Percentiles rank a stretch among this genome's conserved stretches.
Conservation (phyloP, 176 grass and related monocot genomes). For the Zea luxurians region DNA sequence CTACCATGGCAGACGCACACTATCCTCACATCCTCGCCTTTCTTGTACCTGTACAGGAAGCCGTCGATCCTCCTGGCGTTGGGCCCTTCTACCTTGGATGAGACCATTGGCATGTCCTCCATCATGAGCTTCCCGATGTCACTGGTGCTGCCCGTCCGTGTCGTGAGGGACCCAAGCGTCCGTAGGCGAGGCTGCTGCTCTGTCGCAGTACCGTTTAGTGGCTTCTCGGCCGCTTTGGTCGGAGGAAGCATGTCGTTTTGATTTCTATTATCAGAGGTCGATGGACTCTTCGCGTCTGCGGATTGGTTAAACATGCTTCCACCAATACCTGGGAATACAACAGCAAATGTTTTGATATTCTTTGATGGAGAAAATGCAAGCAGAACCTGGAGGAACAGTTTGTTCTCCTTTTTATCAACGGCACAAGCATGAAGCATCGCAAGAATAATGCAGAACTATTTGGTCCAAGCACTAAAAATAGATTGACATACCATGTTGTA, state of each 20-base stretch:
- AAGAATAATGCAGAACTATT: not conserved
- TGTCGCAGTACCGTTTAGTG: not conserved
- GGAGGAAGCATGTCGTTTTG: conserved; percentile 19
- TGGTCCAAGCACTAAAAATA: not conserved
- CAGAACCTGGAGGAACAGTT: conserved; percentile 18
- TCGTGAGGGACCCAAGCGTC: conserved; percentile 48
- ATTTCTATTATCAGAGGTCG: conserved; percentile 36
- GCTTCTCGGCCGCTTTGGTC: conserved; percentile 5
- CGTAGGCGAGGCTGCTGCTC: conserved; percentile 36
- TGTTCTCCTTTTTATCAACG: not conserved
- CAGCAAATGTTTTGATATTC: conserved; percentile 5
- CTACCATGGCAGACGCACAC: conserved; percentile 89
- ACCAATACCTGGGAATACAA: conserved; percentile 31
- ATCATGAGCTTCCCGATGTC: conserved; percentile 62
- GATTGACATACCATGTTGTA: not conserved
- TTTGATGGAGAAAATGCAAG: not conserved
- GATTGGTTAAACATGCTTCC: conserved; percentile 24
- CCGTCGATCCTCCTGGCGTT: conserved; percentile 64
- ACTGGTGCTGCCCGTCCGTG: conserved; percentile 34
- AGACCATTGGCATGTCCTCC: conserved; percentile 87
- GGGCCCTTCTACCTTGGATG: conserved; percentile 66
- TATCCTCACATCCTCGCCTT: conserved; percentile 76
- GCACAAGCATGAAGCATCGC: not conserved
- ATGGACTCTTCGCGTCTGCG: conserved; percentile 28
- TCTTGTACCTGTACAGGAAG: conserved; percentile 81